Evolutionary conservation across 2,329 filamentous ascomycete species (phyloP).

Genomic region (Cladophialophora psammophila): DNA sequence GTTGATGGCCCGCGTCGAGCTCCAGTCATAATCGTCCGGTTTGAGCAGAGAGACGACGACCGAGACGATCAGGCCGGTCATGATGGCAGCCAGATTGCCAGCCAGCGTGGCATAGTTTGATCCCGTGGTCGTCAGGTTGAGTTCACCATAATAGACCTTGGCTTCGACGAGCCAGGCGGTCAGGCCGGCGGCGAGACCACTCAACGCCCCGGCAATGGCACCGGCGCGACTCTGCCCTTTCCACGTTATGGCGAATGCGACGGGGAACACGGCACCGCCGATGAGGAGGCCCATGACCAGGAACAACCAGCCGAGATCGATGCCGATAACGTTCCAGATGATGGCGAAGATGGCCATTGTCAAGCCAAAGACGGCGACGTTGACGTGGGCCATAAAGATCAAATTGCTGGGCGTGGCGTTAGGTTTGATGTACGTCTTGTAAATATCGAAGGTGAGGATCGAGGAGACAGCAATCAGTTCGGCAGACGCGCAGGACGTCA

Average conservation of each 20-base stretch:
- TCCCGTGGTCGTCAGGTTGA: slow-evolving; percentile 77
- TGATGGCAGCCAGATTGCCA: slow-evolving; percentile 81
- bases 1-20: slow-evolving; percentile 79
- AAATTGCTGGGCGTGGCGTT: slow-evolving; percentile 74
- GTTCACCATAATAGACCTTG: slow-evolving; percentile 69
- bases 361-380: slow-evolving; percentile 69
- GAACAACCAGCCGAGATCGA: slow-evolving; percentile 34
- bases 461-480: slow-evolving; percentile 87
- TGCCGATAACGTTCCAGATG: slow-evolving; percentile 34
- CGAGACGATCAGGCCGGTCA: slow-evolving; percentile 76
- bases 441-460: slow-evolving; percentile 87
- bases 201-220: slow-evolving; percentile 50
- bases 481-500: slow-evolving; percentile 81
- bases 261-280: slow-evolving; percentile 80
- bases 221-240: slow-evolving; percentile 73
- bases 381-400: slow-evolving; percentile 78
- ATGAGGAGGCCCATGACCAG: slow-evolving; percentile 87
- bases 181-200: slow-evolving; percentile 72
- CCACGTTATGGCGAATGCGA: slow-evolving; percentile 81
- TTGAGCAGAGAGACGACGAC: slow-evolving; percentile 79
- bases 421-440: slow-evolving; percentile 85
- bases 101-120: slow-evolving; percentile 62
- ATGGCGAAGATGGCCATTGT: slow-evolving; percentile 36
- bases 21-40: slow-evolving; percentile 78
- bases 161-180: slow-evolving; percentile 81